Conservation (phyloP, 768 basidiomycete genomes). For the Coprinopsis sp. region DNA sequence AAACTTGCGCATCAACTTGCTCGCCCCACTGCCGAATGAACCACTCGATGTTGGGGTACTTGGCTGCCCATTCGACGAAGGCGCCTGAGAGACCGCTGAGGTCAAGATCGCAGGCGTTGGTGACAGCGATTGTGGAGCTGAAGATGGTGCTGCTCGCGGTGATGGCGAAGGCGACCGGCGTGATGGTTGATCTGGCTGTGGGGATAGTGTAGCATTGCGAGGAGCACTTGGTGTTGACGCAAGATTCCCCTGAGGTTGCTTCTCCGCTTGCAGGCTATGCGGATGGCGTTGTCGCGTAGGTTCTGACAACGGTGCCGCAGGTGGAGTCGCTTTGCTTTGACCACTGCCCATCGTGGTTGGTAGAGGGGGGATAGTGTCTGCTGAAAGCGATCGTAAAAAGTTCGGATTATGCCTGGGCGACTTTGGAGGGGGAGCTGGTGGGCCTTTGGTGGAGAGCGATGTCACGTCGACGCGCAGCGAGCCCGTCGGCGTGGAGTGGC, state of each 20-base stretch:
- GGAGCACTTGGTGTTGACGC: no score
- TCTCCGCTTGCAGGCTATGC: not conserved
- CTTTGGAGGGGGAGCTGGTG: constrained; percentile 10
- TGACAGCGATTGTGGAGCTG: constrained; percentile 7
- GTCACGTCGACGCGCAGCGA: not conserved
- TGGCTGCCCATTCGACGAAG: constrained; percentile 6
- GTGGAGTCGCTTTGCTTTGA: constrained; percentile 11
- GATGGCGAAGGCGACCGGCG: not conserved
- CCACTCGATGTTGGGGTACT: constrained; percentile 6
- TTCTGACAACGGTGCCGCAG: constrained; percentile 1
- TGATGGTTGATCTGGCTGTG: constrained; percentile 1
- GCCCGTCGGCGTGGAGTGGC: not conserved
- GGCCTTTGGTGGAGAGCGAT: not conserved
- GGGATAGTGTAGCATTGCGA: not conserved
- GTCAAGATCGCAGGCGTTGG: constrained; percentile 4
- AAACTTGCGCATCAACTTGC: constrained; percentile 56
- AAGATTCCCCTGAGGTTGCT: not conserved
- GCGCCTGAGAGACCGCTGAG: not conserved
- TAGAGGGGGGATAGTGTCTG: not conserved
- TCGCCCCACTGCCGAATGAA: constrained; percentile 23
- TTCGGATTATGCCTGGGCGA: constrained; percentile 6
- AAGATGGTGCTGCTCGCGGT: not conserved
- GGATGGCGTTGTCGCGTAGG: not conserved
- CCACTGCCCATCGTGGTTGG: constrained; percentile 8
- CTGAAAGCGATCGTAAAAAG: not conserved